Evolutionary conservation across 2,329 filamentous ascomycete species (phyloP).

Genomic region (Colletotrichum neosansevieriae): DNA sequence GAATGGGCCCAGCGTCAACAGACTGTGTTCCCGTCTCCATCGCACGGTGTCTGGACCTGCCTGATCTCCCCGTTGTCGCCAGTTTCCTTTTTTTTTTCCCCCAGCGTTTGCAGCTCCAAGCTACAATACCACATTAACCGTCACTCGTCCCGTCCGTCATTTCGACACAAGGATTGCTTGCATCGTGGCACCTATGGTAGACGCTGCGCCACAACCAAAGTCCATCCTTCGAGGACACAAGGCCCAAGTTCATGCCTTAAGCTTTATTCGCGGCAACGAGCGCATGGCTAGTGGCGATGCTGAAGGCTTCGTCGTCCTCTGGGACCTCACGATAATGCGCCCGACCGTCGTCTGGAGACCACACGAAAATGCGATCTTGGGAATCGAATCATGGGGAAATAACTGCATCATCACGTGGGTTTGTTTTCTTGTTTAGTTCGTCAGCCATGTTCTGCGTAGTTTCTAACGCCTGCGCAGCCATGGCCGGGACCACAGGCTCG

Average conservation of each 20-base stretch:
- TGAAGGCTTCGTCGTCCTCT: slow-evolving; percentile 88
- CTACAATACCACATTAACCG: slow-evolving; percentile 3
- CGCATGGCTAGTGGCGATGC: slow-evolving; percentile 89
- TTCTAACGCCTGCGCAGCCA: slow-evolving; percentile 67
- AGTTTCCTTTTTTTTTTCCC: too few relatives aligned
- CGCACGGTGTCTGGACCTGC: neutral
- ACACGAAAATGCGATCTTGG: slow-evolving; percentile 82
- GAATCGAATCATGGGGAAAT: slow-evolving; percentile 76
- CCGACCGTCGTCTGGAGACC: slow-evolving; percentile 88
- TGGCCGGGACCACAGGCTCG: slow-evolving; percentile 87
- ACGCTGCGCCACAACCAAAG: slow-evolving; percentile 57
- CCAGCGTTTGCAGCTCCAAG: neutral
- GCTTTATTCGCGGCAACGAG: slow-evolving; percentile 79
- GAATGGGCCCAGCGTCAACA: too few relatives aligned
- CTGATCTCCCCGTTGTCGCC: neutral
- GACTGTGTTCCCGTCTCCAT: too few relatives aligned
- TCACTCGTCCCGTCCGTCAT: neutral
- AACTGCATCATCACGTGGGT: slow-evolving; percentile 86
- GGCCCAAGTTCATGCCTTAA: slow-evolving; percentile 80
- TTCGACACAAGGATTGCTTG: neutral
- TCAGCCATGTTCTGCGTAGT: neutral
- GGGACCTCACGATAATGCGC: slow-evolving; percentile 86
- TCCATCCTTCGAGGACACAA: slow-evolving; percentile 87
- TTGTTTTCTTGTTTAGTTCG: neutral
- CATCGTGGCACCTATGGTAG: slow-evolving; percentile 43